Conservation (phyloP, 768 basidiomycete species). For the Lactarius hengduanensis region DNA sequence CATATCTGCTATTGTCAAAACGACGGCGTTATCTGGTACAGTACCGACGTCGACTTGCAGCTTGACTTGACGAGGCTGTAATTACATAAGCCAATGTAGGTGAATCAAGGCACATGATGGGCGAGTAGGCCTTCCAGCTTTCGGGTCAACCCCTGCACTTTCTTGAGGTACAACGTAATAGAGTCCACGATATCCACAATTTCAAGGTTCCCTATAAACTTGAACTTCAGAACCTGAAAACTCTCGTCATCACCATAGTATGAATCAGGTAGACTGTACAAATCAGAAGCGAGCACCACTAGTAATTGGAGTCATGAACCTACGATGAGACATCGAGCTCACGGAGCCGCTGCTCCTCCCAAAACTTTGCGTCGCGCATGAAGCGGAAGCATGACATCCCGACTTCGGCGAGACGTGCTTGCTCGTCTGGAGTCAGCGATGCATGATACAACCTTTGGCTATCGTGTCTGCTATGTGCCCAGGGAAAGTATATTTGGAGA, state of each 20-base stretch:
- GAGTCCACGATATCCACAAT: slow-evolving; percentile 13
- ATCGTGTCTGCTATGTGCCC: slow-evolving; percentile 18
- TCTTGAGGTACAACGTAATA: slow-evolving; percentile 22
- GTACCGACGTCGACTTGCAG: too few relatives aligned
- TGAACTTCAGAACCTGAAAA: slow-evolving; percentile 17
- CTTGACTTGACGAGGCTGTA: neutral
- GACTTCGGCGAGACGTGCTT: slow-evolving; percentile 17
- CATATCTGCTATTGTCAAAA: neutral
- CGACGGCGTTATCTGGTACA: neutral
- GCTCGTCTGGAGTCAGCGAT: slow-evolving; percentile 16
- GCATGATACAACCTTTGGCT: slow-evolving; percentile 18
- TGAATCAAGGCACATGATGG: slow-evolving; percentile 7
- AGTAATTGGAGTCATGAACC: neutral
- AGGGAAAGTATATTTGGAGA: slow-evolving; percentile 26
- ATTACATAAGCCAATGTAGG: neutral
- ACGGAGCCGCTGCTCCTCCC: slow-evolving; percentile 20
- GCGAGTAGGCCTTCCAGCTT: slow-evolving; percentile 8
- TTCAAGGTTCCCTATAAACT: slow-evolving; percentile 15
- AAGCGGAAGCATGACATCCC: slow-evolving; percentile 24
- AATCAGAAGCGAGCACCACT: slow-evolving; percentile 1
- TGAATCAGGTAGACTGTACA: slow-evolving; percentile 13
- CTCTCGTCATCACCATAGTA: slow-evolving; percentile 7
- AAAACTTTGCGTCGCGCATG: slow-evolving; percentile 19
- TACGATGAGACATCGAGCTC: slow-evolving; percentile 11
- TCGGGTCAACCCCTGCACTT: slow-evolving; percentile 14